Percentiles rank a stretch among this genome's conserved stretches.
phyloP scores from a whole-genome alignment of 2,329 filamentous ascomycete species.

The Escovopsis sp. region DNA sequence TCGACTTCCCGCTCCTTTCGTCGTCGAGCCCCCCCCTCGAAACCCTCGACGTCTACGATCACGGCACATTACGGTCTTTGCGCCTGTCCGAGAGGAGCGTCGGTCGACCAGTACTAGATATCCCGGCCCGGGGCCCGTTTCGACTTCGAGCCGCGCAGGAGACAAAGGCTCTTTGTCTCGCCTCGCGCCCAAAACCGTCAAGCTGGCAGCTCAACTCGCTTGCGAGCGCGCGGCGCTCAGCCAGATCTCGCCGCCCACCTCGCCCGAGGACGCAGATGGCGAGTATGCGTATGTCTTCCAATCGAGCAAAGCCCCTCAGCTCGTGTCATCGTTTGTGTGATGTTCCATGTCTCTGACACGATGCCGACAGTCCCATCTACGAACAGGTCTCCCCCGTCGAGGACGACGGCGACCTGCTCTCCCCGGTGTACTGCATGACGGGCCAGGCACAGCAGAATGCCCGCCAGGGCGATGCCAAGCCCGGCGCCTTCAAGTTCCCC shows the following conservation, averaged over 20 bases:
- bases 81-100: no score
- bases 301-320: neutral
- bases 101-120: slow-evolving; percentile 14
- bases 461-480: neutral
- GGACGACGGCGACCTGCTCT: slow-evolving; percentile 19
- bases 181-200: slow-evolving; percentile 23
- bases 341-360: neutral
- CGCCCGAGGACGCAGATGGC: slow-evolving; percentile 29
- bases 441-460: neutral
- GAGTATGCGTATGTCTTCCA: slow-evolving; percentile 21
- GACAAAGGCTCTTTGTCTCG: slow-evolving; percentile 18
- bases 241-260: slow-evolving; percentile 41
- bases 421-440: neutral
- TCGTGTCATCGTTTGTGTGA: neutral
- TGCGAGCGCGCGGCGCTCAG: slow-evolving; percentile 26
- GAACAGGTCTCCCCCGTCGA: slow-evolving; percentile 40
- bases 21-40: slow-evolving; percentile 20
- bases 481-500: neutral
- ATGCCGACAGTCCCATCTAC: neutral
- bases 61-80: slow-evolving; percentile 1
- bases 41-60: slow-evolving; percentile 19
- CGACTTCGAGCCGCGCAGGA: neutral
- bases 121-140: slow-evolving; percentile 6
- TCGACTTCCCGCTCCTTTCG: slow-evolving; percentile 10
- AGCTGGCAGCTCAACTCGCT: slow-evolving; percentile 14